Base-by-base conservation (phyloP, 257 asterid species). In the Mentha longifolia region DNA sequence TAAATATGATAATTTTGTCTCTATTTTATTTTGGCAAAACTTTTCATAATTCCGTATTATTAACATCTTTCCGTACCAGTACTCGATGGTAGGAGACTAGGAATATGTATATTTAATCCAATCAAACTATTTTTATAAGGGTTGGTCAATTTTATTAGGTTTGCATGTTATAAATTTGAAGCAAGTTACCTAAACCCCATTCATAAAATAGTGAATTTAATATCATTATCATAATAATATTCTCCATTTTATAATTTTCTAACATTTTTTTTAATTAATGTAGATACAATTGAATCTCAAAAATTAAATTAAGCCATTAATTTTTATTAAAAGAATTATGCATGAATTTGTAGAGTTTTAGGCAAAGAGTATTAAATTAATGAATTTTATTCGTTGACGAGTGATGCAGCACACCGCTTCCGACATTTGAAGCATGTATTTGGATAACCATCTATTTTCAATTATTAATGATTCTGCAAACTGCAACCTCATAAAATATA, bases 321-420 rank as follows among this genome's bases (percentile, higher is more conserved):
- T 28, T 2, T 28, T 28, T 28, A 51, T 16, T n/a, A n/a, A n/a
- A n/a, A n/a, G 19, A 5, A 19, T 52, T 52, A 20, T 52, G 61
- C 35, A 55, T 55, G 37, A 55, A 55, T 7, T n/a, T 51, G 30
- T 17, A 8, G 30, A 51, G 28, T 51, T 12, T 17, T 4, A 1
- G 30, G 17, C 47, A 28, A 28, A 28, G 31, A 43, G 6, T 10
- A 43, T 0, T 14, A 46, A 46, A 46, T 5, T 46, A 46, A 13
- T 14, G 51, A 54, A 54, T 25, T 22, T 55, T 9, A 22, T 55
- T 55, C 35, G 16, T 22, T 55, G 9, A 5, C 1, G 16, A 55
- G 61, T 5, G 61, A 55, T 55, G 37, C 0, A 11, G 8, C 61
- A 55, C 61, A 20, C 61, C 61, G 61, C 61, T 55, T 55, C 61